Base-by-base conservation (phyloP, 129 eudicot genomes). In the Lonicera japonica region DNA sequence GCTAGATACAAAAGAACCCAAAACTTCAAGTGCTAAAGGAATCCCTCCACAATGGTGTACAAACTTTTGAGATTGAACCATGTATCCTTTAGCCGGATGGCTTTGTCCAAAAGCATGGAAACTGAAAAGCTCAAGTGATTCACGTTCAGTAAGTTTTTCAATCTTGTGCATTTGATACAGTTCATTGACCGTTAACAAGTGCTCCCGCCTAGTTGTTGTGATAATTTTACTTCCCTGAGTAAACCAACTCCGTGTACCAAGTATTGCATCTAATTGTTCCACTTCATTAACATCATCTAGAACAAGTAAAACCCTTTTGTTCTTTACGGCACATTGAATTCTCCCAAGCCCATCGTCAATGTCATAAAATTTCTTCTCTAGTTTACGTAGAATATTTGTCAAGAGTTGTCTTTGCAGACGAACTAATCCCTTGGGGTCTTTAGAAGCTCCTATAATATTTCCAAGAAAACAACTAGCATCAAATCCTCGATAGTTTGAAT, bases 21-120 rank as follows among this genome's bases (percentile, higher is more conserved):
- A 56, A 56, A 56, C n/a, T 15, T 47, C 61, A 24, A 56, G 61
- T 22, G 41, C 61, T 56, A 56, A 25, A 23, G 40, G 61, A 56
- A 56, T 39, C 5, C 40, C 61, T 11, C 11, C 40, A 16, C 61
- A 56, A 6, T 22, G 60, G 15, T 11, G 16, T 14, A 55, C 60
- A 12, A n/a, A n/a, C n/a, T n/a, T n/a, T n/a, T n/a, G n/a, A n/a
- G n/a, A n/a, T n/a, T n/a, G n/a, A n/a, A n/a, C n/a, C n/a, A n/a
- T n/a, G n/a, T n/a, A n/a, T n/a, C n/a, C n/a, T n/a, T n/a, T n/a
- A n/a, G n/a, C n/a, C n/a, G n/a, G n/a, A n/a, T n/a, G n/a, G n/a
- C n/a, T n/a, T n/a, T n/a, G n/a, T n/a, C n/a, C n/a, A n/a, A n/a
- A n/a, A n/a, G n/a, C n/a, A n/a, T n/a, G n/a, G n/a, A n/a, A n/a